Evolutionary conservation across 1,284 basidiomycete species (phyloP).

Genomic region (Gymnopus androsaceus): DNA sequence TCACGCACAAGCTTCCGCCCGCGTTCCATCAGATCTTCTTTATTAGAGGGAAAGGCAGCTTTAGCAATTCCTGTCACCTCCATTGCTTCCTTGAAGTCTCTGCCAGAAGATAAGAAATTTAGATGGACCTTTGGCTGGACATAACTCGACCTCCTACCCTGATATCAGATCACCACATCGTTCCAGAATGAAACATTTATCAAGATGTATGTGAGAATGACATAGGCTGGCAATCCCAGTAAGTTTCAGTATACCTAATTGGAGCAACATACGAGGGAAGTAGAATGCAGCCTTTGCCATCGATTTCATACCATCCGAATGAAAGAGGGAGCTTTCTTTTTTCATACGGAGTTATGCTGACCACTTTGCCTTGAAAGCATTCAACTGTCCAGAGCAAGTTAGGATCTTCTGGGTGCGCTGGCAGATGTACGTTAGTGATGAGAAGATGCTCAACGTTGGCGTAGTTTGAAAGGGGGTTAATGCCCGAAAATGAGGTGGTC

Average conservation of each 20-base stretch:
- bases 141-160: conserved; percentile 41
- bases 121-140: neutral
- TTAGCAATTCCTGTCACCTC: conserved; percentile 53
- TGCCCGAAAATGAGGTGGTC: too few relatives aligned
- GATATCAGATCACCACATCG: conserved; percentile 50
- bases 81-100: conserved; percentile 59
- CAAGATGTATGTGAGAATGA: conserved; percentile 66
- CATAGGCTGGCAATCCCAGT: conserved; percentile 43
- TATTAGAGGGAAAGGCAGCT: conserved; percentile 41
- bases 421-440: conserved; percentile 37
- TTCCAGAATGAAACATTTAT: conserved; percentile 67
- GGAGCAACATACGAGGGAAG: conserved; percentile 49
- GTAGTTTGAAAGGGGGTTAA: too few relatives aligned
- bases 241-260: conserved; percentile 5
- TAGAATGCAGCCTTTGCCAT: conserved; percentile 49
- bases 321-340: neutral
- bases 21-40: conserved; percentile 49
- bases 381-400: conserved; percentile 35
- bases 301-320: conserved; percentile 26
- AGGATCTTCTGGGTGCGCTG: conserved; percentile 30
- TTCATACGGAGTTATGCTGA: conserved; percentile 19
- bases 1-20: conserved; percentile 55
- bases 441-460: conserved; percentile 8
- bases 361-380: conserved; percentile 34
- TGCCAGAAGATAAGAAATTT: conserved; percentile 27